phyloP scores from a whole-genome alignment of 257 asterid genomes.

The Primulina huaijiensis region DNA sequence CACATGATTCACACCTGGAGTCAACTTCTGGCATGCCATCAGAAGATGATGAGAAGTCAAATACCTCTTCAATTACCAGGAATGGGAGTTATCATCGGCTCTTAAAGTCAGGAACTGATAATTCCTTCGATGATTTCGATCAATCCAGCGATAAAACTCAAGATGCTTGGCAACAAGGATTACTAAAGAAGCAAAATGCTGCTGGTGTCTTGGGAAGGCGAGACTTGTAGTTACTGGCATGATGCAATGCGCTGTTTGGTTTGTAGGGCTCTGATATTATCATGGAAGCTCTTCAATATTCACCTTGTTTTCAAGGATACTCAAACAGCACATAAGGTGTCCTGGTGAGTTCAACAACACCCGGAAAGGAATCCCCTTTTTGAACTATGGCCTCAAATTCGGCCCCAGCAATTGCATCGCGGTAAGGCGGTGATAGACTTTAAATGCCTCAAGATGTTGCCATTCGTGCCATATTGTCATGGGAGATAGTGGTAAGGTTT shows the following conservation, averaged over 20 bases:
- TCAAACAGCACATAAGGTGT: conserved; percentile 15
- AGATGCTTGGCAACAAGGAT: conserved; percentile 66
- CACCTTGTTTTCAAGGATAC: conserved; percentile 6
- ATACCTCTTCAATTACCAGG: conserved; percentile 36
- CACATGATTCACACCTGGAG: conserved; percentile 69
- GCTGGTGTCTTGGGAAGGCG: conserved; percentile 49
- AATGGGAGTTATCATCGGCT: conserved; percentile 60
- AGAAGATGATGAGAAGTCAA: conserved; percentile 86
- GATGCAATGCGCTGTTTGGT: conserved; percentile 12
- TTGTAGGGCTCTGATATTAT: conserved; percentile 21
- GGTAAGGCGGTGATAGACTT: conserved; percentile 1
- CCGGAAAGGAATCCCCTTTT: neutral
- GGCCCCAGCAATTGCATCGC: conserved; percentile 7
- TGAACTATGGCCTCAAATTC: conserved; percentile 13
- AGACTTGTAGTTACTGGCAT: conserved; percentile 40
- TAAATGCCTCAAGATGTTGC: conserved; percentile 21
- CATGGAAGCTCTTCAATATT: conserved; percentile 9
- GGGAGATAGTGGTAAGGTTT: conserved; percentile 14
- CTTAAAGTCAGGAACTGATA: conserved; percentile 54
- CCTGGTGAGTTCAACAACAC: conserved; percentile 17
- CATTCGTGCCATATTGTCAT: conserved; percentile 12
- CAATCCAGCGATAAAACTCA: conserved; percentile 65
- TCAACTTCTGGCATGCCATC: conserved; percentile 92
- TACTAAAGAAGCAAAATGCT: conserved; percentile 48
- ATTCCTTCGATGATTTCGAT: conserved; percentile 58